phyloP scores from a whole-genome alignment of 306 rosid species.

The Acmispon strigosus region DNA sequence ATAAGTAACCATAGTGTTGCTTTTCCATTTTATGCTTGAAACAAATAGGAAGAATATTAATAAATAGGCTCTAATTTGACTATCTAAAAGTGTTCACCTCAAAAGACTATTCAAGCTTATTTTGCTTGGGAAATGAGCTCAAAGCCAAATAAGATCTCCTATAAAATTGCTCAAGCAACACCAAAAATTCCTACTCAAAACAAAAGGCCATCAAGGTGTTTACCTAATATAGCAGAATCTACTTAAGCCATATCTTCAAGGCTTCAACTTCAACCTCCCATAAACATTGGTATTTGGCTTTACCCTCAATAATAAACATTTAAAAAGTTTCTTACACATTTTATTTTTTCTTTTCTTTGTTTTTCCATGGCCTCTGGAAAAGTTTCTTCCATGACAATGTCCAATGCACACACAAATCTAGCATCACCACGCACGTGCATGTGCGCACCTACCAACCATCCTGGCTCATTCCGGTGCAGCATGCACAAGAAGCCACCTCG shows the following conservation, averaged over 20 bases:
- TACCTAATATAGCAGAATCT: neutral
- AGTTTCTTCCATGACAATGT: neutral
- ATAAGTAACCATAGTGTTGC: too few species aligned
- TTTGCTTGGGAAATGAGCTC: neutral
- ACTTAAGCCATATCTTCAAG: constrained; percentile 4
- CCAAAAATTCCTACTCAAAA: neutral
- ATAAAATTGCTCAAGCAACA: constrained; percentile 1
- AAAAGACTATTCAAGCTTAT: too few species aligned
- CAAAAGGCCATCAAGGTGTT: constrained; percentile 9
- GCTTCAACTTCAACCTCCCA: constrained; percentile 6
- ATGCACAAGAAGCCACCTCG: constrained; percentile 37
- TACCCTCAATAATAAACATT: neutral
- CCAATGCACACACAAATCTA: constrained; percentile 1
- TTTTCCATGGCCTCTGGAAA: constrained; percentile 33
- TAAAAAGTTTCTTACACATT: neutral
- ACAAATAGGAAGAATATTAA: too few species aligned
- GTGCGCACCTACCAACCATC: constrained; percentile 62
- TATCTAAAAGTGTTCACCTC: too few species aligned
- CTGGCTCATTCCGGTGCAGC: constrained; percentile 67
- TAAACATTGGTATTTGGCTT: neutral
- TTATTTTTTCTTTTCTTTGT: too few species aligned
- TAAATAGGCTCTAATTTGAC: too few species aligned
- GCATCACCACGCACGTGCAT: constrained; percentile 37
- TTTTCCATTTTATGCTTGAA: too few species aligned
- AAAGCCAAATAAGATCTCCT: neutral